Evolutionary conservation across 75 land plant species (phyloP), one percentile per base, ranked within the genome.

Genomic region (Larix kaempferi): DNA sequence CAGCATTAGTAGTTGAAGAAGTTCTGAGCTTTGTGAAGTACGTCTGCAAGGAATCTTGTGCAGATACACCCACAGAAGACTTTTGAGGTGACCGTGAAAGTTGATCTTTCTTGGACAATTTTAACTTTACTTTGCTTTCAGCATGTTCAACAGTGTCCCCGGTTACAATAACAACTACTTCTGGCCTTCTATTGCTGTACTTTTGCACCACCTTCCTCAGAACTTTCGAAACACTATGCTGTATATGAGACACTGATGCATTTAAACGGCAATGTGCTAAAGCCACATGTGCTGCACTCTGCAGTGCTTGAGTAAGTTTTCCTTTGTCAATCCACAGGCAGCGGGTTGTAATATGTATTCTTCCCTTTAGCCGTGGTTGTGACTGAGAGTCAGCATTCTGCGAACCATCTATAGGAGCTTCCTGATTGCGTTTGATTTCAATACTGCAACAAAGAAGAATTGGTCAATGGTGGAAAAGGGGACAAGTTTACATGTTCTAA

Each of bases 381-480:
- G 72, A 69, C 10, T 11, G 69, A 65, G 29, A 4, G 8, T 29
- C 49, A 69, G 15, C 49, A 69, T 37, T 69, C 10, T 21, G 52
- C 22, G 21, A 73, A 69, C 86, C 82, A 55, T 83, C 77, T 57
- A 64, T 27, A 33, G 65, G 35, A 29, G 6, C 10, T n/a, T 21
- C 57, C 76, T 79, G 78, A 35, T 88, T 90, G 21, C 95, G 89
- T 77, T 86, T 79, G 52, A 96, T 81, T 72, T 96, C 99, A 91
- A 96, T 87, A 79, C 99, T 94, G 92, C 44, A 89, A 57, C 52
- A 74, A 14, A 76, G 11, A 82, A 14, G n/a, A 69, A 69, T 41
- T 35, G 41, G 72, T 39, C 11, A 3, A 33, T 41, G n/a, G 37
- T 69, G 49, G 49, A 37, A 67, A 69, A 69, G n/a, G 54, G 54